Base-by-base conservation (phyloP, 1,284 basidiomycete species). In the Pholiota adiposa region DNA sequence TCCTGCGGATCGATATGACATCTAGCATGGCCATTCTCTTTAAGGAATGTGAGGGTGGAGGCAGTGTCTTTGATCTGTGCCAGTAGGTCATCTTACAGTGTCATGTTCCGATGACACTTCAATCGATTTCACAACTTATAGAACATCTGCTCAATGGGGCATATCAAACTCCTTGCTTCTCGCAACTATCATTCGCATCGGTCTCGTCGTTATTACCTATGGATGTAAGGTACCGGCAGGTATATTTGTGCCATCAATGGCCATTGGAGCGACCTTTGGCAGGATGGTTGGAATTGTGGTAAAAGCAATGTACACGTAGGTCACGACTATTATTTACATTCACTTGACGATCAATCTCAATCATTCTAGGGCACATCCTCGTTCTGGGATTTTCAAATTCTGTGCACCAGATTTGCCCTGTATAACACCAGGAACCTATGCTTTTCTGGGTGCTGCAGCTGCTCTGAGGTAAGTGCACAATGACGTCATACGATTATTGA, bases 161-260 rank as follows among this genome's bases (percentile, higher is more conserved):
- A 96, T 98, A 83, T 90, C 92, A 41, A 97, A 94, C 72, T 97
- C 96, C 1, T 79, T 99, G 0, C 79, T 99, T 19, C 79, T 99
- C 1, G 97, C 97, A 0, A 98, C 97, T 0, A 82, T 97, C 50
- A 86, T 98, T 54, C 88, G 97, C 3, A 91, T 88, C 8, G 88
- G 85, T 11, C 81, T 99, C 34, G 95, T 99, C 43, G 87, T 98
- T 44, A 77, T 99, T 19, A 96, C 94, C 0, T 99, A 98, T 73
- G 97, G 97, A 0, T 93, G 89, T 73, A 98, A 97, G 75, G 96
- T 99, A 0, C 97, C 97, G 0, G 94, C 94, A 5, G 97, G 97
- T 51, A 98, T 98, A 67, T 98, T 98, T 68, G 93, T 98, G 0
- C 96, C 96, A 0, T 97, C 95, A 1, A 98, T 98, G 96, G 97